These are phyloP conservation scores for Vaccinium myrtillus DNA, from an alignment of 148 eudicot genomes.

Conservation along the genomic window DNA sequence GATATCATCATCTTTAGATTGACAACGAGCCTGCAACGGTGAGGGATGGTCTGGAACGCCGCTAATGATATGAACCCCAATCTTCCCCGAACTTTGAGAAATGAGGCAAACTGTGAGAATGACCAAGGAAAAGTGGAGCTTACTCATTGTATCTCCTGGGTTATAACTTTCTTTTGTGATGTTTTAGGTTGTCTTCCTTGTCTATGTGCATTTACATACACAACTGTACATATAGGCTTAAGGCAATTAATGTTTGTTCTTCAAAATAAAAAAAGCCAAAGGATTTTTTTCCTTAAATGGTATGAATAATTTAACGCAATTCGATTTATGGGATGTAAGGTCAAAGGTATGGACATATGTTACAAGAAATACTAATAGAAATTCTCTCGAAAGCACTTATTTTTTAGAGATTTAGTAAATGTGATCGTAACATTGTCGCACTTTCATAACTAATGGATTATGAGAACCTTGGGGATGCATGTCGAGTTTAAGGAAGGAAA, in stretches of 20 bases:
- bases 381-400: background rate
- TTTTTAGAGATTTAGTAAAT: background rate
- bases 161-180: background rate
- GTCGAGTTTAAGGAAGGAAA: too few species aligned
- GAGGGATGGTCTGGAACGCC: background rate
- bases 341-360: background rate
- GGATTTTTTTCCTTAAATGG: background rate
- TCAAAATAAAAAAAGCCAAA: background rate
- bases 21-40: background rate
- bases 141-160: background rate
- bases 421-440: too few species aligned
- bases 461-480: too few species aligned
- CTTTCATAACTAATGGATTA: too few species aligned
- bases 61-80: background rate
- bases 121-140: background rate
- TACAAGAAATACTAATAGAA: background rate
- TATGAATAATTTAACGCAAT: background rate
- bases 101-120: background rate
- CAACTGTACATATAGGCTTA: background rate
- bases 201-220: background rate
- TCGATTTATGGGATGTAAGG: background rate
- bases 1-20: background rate
- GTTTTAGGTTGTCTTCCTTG: background rate
- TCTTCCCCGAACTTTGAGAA: background rate
- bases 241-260: background rate